Percentiles rank a stretch among this genome's conserved stretches.
phyloP scores from a whole-genome alignment of 495 filamentous ascomycete genomes.

The Penicillium macrosclerotiorum region DNA sequence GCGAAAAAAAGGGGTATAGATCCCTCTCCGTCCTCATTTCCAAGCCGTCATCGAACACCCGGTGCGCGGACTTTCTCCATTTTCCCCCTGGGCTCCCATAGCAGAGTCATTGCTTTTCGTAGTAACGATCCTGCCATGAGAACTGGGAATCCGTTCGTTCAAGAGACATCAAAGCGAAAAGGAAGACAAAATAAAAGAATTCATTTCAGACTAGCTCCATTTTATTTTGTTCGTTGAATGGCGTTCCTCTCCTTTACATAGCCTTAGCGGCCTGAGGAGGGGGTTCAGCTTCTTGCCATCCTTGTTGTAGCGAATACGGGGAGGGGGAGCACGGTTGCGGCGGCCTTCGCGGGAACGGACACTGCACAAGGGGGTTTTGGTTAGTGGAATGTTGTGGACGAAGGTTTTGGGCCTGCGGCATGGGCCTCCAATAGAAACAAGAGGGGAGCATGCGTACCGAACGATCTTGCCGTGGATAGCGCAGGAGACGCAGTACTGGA shows the following conservation, averaged over 20 bases:
- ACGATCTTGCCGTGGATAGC: conserved; percentile 99
- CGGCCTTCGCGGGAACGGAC: conserved; percentile 96
- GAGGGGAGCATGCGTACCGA: conserved; percentile 64
- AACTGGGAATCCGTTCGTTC: conserved; percentile 19
- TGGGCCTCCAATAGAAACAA: too few species aligned
- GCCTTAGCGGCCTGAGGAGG: conserved; percentile 74
- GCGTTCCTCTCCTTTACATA: conserved; percentile 47
- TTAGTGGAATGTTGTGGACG: too few species aligned
- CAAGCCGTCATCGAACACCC: conserved; percentile 11
- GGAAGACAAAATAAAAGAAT: conserved; percentile 35
- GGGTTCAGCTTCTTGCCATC: conserved; percentile 99
- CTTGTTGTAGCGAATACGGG: conserved; percentile 98
- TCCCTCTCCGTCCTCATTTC: not conserved
- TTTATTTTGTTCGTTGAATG: conserved; percentile 33
- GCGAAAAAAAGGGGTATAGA: not conserved
- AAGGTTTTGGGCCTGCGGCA: too few species aligned
- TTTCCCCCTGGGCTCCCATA: too few species aligned
- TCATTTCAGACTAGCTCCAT: conserved; percentile 40
- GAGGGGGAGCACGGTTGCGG: conserved; percentile 97
- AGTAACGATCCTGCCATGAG: too few species aligned
- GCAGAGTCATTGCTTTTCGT: conserved; percentile 17
- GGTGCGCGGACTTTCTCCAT: conserved; percentile 18
- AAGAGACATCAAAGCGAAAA: conserved; percentile 27
- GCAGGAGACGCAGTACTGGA: conserved; percentile 99
- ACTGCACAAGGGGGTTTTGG: conserved; percentile 53